Percentiles rank a stretch among this genome's conserved stretches.
Evolutionary conservation across 495 filamentous ascomycete genomes (phyloP).

Genomic region (Saxispiralis lemnorum): DNA sequence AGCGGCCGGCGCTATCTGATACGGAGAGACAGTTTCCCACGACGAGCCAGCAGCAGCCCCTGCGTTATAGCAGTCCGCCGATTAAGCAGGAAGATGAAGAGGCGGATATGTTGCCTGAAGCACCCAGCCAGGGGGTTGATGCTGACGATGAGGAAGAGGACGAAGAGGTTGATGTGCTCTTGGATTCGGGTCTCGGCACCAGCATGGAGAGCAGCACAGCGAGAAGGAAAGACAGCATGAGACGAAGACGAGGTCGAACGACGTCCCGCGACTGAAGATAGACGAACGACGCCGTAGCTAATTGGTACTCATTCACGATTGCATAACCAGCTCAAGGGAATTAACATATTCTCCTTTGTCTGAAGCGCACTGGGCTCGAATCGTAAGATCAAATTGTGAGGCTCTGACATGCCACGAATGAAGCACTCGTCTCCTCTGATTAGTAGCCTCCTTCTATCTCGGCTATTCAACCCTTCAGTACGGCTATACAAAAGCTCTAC

Average conservation of each 20-base stretch:
- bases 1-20: constrained; percentile 28
- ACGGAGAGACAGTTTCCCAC: constrained; percentile 40
- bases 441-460: too few species aligned
- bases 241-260: constrained; percentile 11
- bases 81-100: constrained; percentile 16
- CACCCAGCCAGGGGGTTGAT: constrained; percentile 12
- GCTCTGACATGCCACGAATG: too few species aligned
- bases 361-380: too few species aligned
- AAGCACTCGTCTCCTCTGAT: too few species aligned
- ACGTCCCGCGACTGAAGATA: background rate
- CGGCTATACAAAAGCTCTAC: too few species aligned
- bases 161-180: constrained; percentile 17
- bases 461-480: too few species aligned
- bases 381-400: too few species aligned
- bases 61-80: constrained; percentile 19
- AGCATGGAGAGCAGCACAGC: constrained; percentile 23
- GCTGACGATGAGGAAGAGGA: constrained; percentile 24
- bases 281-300: too few species aligned
- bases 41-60: constrained; percentile 30
- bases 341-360: too few species aligned
- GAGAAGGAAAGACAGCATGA: constrained; percentile 12
- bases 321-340: too few species aligned
- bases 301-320: too few species aligned
- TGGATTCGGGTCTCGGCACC: constrained; percentile 27
- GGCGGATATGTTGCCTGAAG: constrained; percentile 2